Evolutionary conservation across 768 basidiomycete species (phyloP), one percentile per base, ranked within the genome.

Genomic region (Pholiota microspora): DNA sequence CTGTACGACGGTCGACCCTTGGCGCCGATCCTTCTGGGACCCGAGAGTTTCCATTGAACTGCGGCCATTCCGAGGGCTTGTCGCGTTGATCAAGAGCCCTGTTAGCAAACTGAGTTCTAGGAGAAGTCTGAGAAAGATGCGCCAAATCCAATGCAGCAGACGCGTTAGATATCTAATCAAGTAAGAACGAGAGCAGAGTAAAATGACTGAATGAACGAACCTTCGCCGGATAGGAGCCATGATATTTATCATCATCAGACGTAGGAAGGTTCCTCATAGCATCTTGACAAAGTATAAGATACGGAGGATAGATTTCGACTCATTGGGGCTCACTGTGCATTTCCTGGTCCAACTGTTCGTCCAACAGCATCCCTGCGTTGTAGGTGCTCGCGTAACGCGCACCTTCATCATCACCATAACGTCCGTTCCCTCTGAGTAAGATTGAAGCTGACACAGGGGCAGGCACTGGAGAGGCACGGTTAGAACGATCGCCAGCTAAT

Each of bases 61-160:
- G 92, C 28, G 94, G 92, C 95, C 95, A 98, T 68, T 97, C 94
- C 1, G 93, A 93, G 7, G 90, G 78, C 67, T 86, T 88, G 65
- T 87, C 86, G 29, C 82, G 77, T 45, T 76, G 69, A 29, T 88
- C 85, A 57, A 80, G 71, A 24, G 71, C 66, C 40, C 86, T 84
- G 56, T 73, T 69, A 27, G 76, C 66, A 56, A 83, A 83, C 45
- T 82, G 83, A 46, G 80, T 72, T 27, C 84, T 81, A 23, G 88
- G 85, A 12, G 89, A 86, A 5, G 88, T 88, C 67, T 92, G 92
- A 3, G 91, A 86, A 29, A 92, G 80, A 47, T 94, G 92, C 13
- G 96, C 94, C 32, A 98, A 80, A 70, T 98, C 95, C 63, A 98
- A 72, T 36, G 96, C 95, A 29, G 92, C 94, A 16, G 95, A 96